These are phyloP conservation scores for Candida pseudocylindracea DNA, from an alignment of 1,139 yeast species.

Conservation along the genomic window DNA sequence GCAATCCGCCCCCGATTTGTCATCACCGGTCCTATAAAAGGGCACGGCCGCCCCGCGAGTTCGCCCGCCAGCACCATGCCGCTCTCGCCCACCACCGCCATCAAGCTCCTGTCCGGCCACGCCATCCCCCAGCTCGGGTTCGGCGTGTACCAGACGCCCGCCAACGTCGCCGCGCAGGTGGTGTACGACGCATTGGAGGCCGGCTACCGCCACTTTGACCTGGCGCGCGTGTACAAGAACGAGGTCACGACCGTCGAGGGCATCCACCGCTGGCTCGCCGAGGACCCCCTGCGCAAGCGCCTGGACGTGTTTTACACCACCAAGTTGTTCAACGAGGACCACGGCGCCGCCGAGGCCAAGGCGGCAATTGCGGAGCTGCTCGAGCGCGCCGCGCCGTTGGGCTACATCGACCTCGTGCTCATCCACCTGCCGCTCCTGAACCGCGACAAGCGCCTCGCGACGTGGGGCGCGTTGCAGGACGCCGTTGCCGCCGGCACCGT, in stretches of 20 bases:
- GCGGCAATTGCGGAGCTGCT: constrained; percentile 8
- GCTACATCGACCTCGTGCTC: constrained; percentile 27
- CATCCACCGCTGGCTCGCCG: not conserved
- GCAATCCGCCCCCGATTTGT: no score
- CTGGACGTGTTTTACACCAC: constrained; percentile 15
- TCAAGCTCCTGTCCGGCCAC: constrained; percentile 5
- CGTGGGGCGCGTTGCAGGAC: constrained; percentile 42
- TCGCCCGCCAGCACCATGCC: no score
- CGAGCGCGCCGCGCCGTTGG: constrained; percentile 9
- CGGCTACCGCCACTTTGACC: constrained; percentile 56
- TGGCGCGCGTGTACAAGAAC: constrained; percentile 34
- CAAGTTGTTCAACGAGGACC: constrained; percentile 35
- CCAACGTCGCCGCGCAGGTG: constrained; percentile 12
- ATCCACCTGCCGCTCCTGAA: constrained; percentile 46
- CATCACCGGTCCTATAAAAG: no score
- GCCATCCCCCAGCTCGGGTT: constrained; percentile 34
- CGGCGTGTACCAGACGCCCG: constrained; percentile 30
- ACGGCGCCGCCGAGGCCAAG: constrained; percentile 10
- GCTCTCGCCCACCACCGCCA: no score
- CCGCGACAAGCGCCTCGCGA: constrained; percentile 21
- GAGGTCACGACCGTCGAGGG: constrained; percentile 8
- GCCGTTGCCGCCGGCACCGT: constrained; percentile 9
- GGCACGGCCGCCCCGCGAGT: no score
- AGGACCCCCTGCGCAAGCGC: constrained; percentile 16
- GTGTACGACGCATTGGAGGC: constrained; percentile 28